Evolutionary conservation across 2,329 filamentous ascomycete genomes (phyloP).

Genomic region (Clarireedia paspali): DNA sequence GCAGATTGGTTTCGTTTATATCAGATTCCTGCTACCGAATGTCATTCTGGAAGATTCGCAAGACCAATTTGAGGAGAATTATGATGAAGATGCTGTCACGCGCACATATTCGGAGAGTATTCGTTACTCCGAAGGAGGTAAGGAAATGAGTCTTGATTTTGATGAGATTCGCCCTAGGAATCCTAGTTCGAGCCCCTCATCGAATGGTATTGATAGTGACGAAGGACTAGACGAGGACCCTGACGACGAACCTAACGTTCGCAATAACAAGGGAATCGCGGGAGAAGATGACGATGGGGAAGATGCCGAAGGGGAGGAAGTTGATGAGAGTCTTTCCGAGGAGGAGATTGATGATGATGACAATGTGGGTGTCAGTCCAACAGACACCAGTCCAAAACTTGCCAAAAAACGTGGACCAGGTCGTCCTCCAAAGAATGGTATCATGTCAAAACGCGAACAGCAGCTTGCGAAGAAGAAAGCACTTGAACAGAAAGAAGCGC

Average conservation of each 20-base stretch:
- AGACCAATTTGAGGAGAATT: conserved; percentile 41
- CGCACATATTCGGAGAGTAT: conserved; percentile 33
- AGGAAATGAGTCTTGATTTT: conserved; percentile 69
- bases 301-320: conserved; percentile 15
- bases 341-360: conserved; percentile 6
- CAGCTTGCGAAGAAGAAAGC: conserved; percentile 52
- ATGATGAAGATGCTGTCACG: conserved; percentile 29
- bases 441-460: conserved; percentile 74
- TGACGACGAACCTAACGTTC: conserved; percentile 27
- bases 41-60: conserved; percentile 54
- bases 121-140: conserved; percentile 44
- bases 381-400: conserved; percentile 23
- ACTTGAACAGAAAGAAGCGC: conserved; percentile 40
- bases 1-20: conserved; percentile 63
- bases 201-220: conserved; percentile 18
- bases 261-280: neutral
- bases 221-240: conserved; percentile 26
- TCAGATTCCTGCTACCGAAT: conserved; percentile 62
- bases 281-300: conserved; percentile 22
- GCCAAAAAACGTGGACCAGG: conserved; percentile 57
- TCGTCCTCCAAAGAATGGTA: conserved; percentile 73
- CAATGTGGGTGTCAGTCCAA: conserved; percentile 12
- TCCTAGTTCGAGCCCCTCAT: conserved; percentile 30
- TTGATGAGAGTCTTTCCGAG: conserved; percentile 4
- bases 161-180: conserved; percentile 53